Percentiles rank a stretch among this genome's conserved stretches.
These are phyloP conservation scores for Lichina pygmaea DNA, from an alignment of 495 filamentous ascomycete genomes.

Conservation along the genomic window DNA sequence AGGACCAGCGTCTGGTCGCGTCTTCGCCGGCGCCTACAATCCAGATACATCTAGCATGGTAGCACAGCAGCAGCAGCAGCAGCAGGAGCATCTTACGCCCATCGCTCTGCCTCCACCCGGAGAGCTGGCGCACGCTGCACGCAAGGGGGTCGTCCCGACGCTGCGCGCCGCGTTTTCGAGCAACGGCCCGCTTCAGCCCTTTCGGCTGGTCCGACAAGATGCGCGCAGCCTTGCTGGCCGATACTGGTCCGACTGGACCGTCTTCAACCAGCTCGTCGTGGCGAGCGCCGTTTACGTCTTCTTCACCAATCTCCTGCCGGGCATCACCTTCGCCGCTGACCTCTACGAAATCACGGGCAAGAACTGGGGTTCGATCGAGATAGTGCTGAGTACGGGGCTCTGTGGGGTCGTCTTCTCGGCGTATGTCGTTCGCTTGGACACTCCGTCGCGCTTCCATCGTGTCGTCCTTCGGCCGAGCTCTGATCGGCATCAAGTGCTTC, in stretches of 20 bases:
- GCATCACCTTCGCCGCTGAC: constrained; percentile 49
- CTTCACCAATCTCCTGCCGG: constrained; percentile 47
- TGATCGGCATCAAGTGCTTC: neutral
- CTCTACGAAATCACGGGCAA: constrained; percentile 37
- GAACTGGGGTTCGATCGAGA: constrained; percentile 44
- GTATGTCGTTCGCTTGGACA: constrained; percentile 21
- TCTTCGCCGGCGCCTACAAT: no score
- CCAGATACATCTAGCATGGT: no score
- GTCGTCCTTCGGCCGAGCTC: neutral
- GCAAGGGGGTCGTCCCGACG: no score
- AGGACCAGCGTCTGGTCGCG: no score
- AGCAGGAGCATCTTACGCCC: no score
- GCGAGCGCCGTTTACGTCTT: constrained; percentile 50
- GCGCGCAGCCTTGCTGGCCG: constrained; percentile 22
- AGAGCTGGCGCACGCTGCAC: no score
- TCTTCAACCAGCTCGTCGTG: constrained; percentile 44
- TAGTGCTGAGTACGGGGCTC: constrained; percentile 43
- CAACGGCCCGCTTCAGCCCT: constrained; percentile 24
- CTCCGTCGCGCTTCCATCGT: neutral
- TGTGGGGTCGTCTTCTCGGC: constrained; percentile 39
- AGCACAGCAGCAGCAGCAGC: no score
- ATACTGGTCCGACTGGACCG: constrained; percentile 37
- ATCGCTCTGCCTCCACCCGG: no score
- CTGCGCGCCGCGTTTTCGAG: constrained; percentile 6
- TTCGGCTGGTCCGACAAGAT: constrained; percentile 35